Evolutionary conservation across 73 alveolate species (phyloP), one percentile per base, ranked within the genome.

Genomic region (Symbiodinium pilosum): DNA sequence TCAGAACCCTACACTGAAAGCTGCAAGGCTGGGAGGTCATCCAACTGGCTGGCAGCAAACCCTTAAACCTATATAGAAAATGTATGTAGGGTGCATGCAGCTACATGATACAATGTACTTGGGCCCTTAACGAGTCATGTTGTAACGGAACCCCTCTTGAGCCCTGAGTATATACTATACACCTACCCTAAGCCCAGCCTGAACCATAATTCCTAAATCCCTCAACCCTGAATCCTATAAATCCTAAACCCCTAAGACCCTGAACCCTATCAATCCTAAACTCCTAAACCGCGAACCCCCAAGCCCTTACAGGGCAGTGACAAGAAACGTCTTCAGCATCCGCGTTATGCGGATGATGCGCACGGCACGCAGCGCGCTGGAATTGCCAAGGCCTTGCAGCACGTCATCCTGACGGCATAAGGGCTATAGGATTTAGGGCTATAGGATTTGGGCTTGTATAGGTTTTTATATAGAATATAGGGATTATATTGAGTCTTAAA

Each of bases 291-390:
- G 24, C n/a, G 26, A 56, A 4, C 77, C 77, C 77, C 38, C 39
- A 64, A 20, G 36, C 77, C 77, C 77, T 64, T 9, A 21, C 38
- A 3, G 9, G 20, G 28, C 38, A 6, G 59, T 6, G 77, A 21
- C 71, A 30, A 54, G 71, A 30, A 30, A 36, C 77, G 77, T 64
- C 77, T 64, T 64, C 77, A 64, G 77, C 77, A 64, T 64, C 77
- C 77, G 77, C 16, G 77, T 64, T 32, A 64, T 24, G 77, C 77
- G 77, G 32, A 64, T 64, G 77, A 64, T 24, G 32, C 77, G 77
- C 77, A 64, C 77, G 40, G 77, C 77, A 32, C 77, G 77, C 40
- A 64, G 77, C 7, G 77, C 77, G 77, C 36, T 21, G 32, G 77
- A 64, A 36, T 64, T 64, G 77, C 77, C 40, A 9, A 64, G 21